These are phyloP conservation scores for Dendrobium nobile DNA, from an alignment of 106 monocot genomes.

Conservation along the genomic window DNA sequence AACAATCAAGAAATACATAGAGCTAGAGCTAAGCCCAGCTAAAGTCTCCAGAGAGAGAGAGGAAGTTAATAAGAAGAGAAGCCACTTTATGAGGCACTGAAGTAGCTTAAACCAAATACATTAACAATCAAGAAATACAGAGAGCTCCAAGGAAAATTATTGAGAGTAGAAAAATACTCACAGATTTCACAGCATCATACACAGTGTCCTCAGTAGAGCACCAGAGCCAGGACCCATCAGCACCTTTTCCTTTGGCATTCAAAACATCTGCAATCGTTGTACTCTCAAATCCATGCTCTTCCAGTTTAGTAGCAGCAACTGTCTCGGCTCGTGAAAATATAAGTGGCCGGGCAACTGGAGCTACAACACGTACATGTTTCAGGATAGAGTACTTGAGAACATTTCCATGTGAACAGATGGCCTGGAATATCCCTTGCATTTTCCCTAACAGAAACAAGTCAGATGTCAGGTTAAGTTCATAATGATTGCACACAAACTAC, in stretches of 20 bases:
- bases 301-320: conserved; percentile 36
- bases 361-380: conserved; percentile 26
- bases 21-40: not conserved
- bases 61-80: not conserved
- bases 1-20: not conserved
- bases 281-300: conserved; percentile 73
- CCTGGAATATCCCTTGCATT: conserved; percentile 50
- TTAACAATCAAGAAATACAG: not conserved
- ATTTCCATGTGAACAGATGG: conserved; percentile 31
- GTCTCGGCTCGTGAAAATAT: conserved; percentile 35
- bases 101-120: too few relatives aligned
- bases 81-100: not conserved
- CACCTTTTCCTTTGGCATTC: conserved; percentile 61
- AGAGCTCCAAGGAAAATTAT: not conserved
- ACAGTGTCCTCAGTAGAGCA: conserved; percentile 68
- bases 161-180: conserved; percentile 18
- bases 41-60: too few relatives aligned
- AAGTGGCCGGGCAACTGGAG: conserved; percentile 21
- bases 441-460: conserved; percentile 4
- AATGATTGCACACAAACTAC: not conserved
- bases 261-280: conserved; percentile 58
- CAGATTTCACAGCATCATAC: conserved; percentile 75
- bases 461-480: not conserved
- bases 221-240: conserved; percentile 81
- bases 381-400: conserved; percentile 32